Conservation (phyloP, 805 yeast genomes). For the Metschnikowia lunata region DNA sequence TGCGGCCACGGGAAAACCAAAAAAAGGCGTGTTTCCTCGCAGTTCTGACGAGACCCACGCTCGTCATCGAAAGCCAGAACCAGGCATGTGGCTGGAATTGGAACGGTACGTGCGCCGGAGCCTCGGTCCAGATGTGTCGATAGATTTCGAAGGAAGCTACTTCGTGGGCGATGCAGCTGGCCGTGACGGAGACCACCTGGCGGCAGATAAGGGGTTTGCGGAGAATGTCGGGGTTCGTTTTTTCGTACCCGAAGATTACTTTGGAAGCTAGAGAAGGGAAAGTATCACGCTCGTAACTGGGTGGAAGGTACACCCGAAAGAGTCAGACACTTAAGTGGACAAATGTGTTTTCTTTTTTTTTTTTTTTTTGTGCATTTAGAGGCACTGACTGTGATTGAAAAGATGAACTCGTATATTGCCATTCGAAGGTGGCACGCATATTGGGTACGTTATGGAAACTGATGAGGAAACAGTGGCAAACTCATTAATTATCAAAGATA, state of each 20-base stretch:
- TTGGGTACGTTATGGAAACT: too few relatives aligned
- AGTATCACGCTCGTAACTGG: too few relatives aligned
- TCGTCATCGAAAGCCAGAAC: slow-evolving; percentile 64
- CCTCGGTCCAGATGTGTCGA: slow-evolving; percentile 14
- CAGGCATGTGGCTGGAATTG: slow-evolving; percentile 72
- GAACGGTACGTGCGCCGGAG: slow-evolving; percentile 31
- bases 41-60: slow-evolving; percentile 32
- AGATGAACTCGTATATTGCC: too few relatives aligned
- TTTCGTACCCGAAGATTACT: slow-evolving; percentile 67
- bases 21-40: slow-evolving; percentile 15
- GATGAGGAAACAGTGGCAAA: too few relatives aligned
- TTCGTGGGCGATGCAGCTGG: slow-evolving; percentile 99
- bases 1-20: slow-evolving; percentile 60
- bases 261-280: slow-evolving; percentile 18
- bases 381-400: too few relatives aligned
- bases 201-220: slow-evolving; percentile 74
- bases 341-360: too few relatives aligned
- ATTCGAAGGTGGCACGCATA: too few relatives aligned
- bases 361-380: too few relatives aligned
- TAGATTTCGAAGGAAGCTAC: slow-evolving; percentile 46
- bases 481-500: too few relatives aligned
- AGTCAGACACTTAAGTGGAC: too few relatives aligned
- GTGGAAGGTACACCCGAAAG: too few relatives aligned
- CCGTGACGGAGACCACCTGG: slow-evolving; percentile 69
- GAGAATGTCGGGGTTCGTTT: slow-evolving; percentile 47